Base-by-base conservation (phyloP, 2,329 filamentous ascomycete species). In the Pyrenophora graminea region DNA sequence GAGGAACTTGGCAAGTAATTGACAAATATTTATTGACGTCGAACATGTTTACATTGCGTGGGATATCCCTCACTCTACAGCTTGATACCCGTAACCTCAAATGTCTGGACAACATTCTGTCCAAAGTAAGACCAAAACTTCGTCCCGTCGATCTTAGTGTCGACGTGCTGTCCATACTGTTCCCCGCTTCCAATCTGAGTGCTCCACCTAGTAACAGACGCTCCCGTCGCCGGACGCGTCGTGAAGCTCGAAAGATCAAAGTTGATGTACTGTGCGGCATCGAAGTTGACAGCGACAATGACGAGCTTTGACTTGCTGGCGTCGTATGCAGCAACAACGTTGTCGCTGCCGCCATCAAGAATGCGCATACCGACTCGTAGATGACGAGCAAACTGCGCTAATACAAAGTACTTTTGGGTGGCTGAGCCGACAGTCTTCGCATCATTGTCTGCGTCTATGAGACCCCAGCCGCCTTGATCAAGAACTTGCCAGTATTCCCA, bases 401-500 rank as follows among this genome's bases (percentile, higher is more conserved):
- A 23, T 18, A 53, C 50, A 19, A 41, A 53, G 31, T 49, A 49
- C 31, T 53, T 53, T 9, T 53, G 50, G 7, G 45, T 53, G 1
- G 50, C 25, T 10, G 18, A 31, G 4, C 50, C 50, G 8, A 53
- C 36, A 2, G 45, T 53, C 17, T 48, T 43, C n/a, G 45, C 50
- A 5, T 53, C 50, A 8, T 53, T 53, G 13, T 53, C 45, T 9
- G 50, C 50, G 7, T 44, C 37, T n/a, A 53, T 33, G 5, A 53
- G 32, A 1, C 45, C 50, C 50, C 50, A 53, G 4, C 50, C 50
- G 4, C 50, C 45, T 27, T 39, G 33, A 9, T 53, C 50, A 3
- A 49, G 37, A 3, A 49, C 45, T 25, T 53, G 50, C 50, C 50
- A 53, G 34, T 53, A 53, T 6, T 25, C 40, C 50, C 50, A 53